Percentiles rank a stretch among this genome's conserved stretches.
Conservation (phyloP, 2,329 filamentous ascomycete genomes). For the Epichloe baconii region DNA sequence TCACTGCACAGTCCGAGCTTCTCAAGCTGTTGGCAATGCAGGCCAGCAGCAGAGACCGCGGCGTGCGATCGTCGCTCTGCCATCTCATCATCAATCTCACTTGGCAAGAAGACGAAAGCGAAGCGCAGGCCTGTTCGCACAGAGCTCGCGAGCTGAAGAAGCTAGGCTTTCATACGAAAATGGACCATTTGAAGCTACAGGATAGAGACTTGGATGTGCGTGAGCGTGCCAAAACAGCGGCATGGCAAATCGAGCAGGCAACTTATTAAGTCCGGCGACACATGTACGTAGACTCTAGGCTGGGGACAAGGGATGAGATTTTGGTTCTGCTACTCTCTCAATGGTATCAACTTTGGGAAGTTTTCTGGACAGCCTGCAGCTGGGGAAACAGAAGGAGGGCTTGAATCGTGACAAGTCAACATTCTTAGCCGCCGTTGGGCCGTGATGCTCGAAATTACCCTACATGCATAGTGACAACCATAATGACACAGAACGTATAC, state of each 20-base stretch:
- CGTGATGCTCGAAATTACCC: background rate
- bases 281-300: background rate
- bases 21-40: slow-evolving; percentile 61
- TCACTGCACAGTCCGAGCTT: slow-evolving; percentile 65
- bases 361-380: no score
- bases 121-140: slow-evolving; percentile 50
- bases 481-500: no score
- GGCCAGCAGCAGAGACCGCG: slow-evolving; percentile 57
- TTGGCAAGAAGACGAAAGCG: slow-evolving; percentile 62
- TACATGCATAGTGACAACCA: background rate
- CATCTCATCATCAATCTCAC: slow-evolving; percentile 80
- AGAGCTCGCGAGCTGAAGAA: slow-evolving; percentile 57
- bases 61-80: slow-evolving; percentile 66
- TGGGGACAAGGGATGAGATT: background rate
- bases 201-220: slow-evolving; percentile 72
- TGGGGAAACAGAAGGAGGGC: no score
- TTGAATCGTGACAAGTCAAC: background rate
- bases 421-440: background rate
- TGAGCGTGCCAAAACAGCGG: slow-evolving; percentile 69
- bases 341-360: no score
- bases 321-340: background rate
- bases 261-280: slow-evolving; percentile 9
- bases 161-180: slow-evolving; percentile 55
- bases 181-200: slow-evolving; percentile 45
- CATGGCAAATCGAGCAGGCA: slow-evolving; percentile 52